These are phyloP conservation scores for Emericellopsis terricola DNA, from an alignment of 495 filamentous ascomycete species.

Conservation along the genomic window DNA sequence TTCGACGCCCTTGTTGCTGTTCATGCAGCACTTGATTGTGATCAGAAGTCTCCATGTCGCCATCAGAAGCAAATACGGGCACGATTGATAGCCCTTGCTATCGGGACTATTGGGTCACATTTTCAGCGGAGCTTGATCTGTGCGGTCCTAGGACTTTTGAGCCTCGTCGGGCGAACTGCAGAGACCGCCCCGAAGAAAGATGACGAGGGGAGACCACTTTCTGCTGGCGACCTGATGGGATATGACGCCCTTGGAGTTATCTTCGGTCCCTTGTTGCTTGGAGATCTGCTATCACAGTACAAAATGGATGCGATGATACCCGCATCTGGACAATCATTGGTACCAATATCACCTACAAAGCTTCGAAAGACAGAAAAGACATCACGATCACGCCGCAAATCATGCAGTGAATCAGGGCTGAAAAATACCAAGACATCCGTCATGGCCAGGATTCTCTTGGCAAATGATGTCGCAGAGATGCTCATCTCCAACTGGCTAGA, in stretches of 20 bases:
- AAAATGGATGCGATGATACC: slow-evolving; percentile 18
- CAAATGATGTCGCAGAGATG: slow-evolving; percentile 38
- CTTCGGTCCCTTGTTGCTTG: slow-evolving; percentile 45
- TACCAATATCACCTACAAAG: slow-evolving; percentile 16
- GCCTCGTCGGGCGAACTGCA: slow-evolving; percentile 31
- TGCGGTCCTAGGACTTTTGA: slow-evolving; percentile 45
- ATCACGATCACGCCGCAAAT: too few relatives aligned
- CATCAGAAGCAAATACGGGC: slow-evolving; percentile 32
- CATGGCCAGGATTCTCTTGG: slow-evolving; percentile 28
- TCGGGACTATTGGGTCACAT: slow-evolving; percentile 34
- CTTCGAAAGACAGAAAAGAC: too few relatives aligned
- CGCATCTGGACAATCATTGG: slow-evolving; percentile 16
- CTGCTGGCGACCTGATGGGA: slow-evolving; percentile 35
- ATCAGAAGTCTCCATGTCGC: slow-evolving; percentile 22
- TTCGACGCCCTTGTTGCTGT: slow-evolving; percentile 51
- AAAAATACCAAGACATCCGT: too few relatives aligned
- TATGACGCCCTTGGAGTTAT: slow-evolving; percentile 44
- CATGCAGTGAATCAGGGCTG: too few relatives aligned
- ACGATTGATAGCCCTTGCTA: slow-evolving; percentile 44
- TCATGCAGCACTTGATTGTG: slow-evolving; percentile 31
- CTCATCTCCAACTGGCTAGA: slow-evolving; percentile 40
- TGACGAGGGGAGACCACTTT: slow-evolving; percentile 24
- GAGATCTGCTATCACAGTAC: slow-evolving; percentile 31
- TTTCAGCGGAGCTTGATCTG: slow-evolving; percentile 45
- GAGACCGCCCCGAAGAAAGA: slow-evolving; percentile 30